phyloP scores from a whole-genome alignment of 768 basidiomycete genomes.

The Melanogaster broomeanus region DNA sequence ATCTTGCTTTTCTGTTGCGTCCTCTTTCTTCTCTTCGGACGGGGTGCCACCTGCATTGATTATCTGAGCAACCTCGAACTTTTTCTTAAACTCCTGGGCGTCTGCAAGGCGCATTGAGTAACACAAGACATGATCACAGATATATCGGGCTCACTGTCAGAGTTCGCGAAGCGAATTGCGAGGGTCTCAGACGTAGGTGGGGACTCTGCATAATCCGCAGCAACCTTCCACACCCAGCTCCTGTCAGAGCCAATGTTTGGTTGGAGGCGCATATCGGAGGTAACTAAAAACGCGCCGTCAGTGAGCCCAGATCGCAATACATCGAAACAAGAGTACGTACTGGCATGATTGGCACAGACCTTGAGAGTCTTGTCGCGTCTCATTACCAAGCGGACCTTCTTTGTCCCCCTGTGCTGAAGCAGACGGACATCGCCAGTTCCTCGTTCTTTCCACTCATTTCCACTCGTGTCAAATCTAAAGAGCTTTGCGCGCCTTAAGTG shows the following conservation, averaged over 20 bases:
- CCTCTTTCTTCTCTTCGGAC: slow-evolving; percentile 26
- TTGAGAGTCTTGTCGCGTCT: slow-evolving; percentile 99
- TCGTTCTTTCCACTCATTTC: slow-evolving; percentile 96
- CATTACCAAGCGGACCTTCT: slow-evolving; percentile 97
- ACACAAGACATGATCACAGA: neutral
- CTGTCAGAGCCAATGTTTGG: slow-evolving; percentile 98
- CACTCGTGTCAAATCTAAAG: slow-evolving; percentile 83
- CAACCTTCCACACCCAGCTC: slow-evolving; percentile 99
- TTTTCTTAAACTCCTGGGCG: slow-evolving; percentile 85
- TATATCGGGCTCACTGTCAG: slow-evolving; percentile 75
- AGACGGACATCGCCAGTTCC: slow-evolving; percentile 96
- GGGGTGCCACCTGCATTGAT: slow-evolving; percentile 47
- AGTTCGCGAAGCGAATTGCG: slow-evolving; percentile 96
- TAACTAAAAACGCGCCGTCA: slow-evolving; percentile 52
- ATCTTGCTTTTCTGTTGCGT: slow-evolving; percentile 23
- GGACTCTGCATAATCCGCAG: slow-evolving; percentile 91
- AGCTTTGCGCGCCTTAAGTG: slow-evolving; percentile 89
- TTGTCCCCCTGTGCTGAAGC: slow-evolving; percentile 83
- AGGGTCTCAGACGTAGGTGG: slow-evolving; percentile 93
- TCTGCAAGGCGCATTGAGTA: slow-evolving; percentile 44
- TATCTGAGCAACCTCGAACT: slow-evolving; percentile 84
- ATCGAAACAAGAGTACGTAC: slow-evolving; percentile 48
- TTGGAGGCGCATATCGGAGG: slow-evolving; percentile 89
- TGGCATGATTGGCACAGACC: slow-evolving; percentile 96
- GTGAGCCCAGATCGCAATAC: neutral